Percentiles rank a stretch among this genome's conserved stretches.
These are phyloP conservation scores for Diversispora epigaea DNA, from an alignment of 192 early-diverging fungal species.

Conservation along the genomic window DNA sequence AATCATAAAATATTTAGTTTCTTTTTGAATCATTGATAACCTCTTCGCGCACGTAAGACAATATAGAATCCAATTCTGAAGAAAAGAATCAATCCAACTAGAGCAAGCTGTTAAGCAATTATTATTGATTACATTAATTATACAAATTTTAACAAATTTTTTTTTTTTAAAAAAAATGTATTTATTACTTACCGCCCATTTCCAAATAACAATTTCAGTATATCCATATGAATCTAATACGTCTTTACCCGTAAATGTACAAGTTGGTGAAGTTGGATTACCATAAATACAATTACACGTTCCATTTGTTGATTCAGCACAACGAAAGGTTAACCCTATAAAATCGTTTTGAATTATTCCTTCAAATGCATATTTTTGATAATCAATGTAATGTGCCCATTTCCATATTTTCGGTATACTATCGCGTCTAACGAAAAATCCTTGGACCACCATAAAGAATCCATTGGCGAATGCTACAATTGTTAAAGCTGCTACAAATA, in stretches of 20 bases:
- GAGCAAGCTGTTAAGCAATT: not conserved
- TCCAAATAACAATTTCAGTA: not conserved
- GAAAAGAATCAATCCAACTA: not conserved
- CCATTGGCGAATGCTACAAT: conserved; percentile 20
- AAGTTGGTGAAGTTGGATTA: too few relatives aligned
- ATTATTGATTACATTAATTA: not conserved
- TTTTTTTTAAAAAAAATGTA: not conserved
- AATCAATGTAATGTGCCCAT: conserved; percentile 17
- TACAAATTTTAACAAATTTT: too few relatives aligned
- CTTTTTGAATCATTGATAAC: not conserved
- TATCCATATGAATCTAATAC: conserved; percentile 10
- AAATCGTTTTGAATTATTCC: conserved; percentile 2
- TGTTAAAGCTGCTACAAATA: conserved; percentile 17
- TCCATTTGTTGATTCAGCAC: not conserved
- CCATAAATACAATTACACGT: not conserved
- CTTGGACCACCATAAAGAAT: conserved; percentile 20
- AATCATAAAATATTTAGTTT: too few relatives aligned
- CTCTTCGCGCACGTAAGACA: not conserved
- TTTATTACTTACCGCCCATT: conserved; percentile 10
- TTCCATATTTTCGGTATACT: not conserved
- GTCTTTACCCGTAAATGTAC: conserved; percentile 2
- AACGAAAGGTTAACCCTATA: conserved; percentile 2
- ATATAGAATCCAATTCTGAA: conserved; percentile 1
- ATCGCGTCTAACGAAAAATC: conserved; percentile 1
- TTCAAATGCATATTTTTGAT: conserved; percentile 27